Evolutionary conservation across 2,329 filamentous ascomycete species (phyloP).

Genomic region (Cylindrodendrum hubeiense): DNA sequence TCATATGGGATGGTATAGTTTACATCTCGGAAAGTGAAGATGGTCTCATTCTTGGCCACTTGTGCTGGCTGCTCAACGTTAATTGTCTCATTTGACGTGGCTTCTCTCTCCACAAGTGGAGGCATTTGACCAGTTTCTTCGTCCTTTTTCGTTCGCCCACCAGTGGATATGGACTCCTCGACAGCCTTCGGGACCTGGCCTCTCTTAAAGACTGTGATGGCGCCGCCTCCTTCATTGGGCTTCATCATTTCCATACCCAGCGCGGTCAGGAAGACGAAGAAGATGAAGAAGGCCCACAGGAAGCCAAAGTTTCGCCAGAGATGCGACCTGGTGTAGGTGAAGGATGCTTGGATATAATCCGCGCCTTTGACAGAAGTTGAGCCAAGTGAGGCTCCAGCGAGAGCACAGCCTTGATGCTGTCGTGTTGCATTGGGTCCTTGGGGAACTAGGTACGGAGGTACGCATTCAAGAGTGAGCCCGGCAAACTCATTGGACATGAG

Average conservation of each 20-base stretch:
- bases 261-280: slow-evolving; percentile 80
- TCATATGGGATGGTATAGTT: slow-evolving; percentile 67
- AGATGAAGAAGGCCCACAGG: slow-evolving; percentile 78
- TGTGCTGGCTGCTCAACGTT: slow-evolving; percentile 45
- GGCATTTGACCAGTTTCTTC: slow-evolving; percentile 57
- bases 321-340: slow-evolving; percentile 67
- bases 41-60: slow-evolving; percentile 71
- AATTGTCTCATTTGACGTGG: background rate
- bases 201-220: slow-evolving; percentile 72
- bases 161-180: slow-evolving; percentile 67
- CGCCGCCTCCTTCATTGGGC: slow-evolving; percentile 69
- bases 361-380: slow-evolving; percentile 63
- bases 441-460: slow-evolving; percentile 69
- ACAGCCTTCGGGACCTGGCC: slow-evolving; percentile 72
- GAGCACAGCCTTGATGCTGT: slow-evolving; percentile 66
- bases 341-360: slow-evolving; percentile 65
- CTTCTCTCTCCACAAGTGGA: slow-evolving; percentile 44
- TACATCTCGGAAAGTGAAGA: slow-evolving; percentile 66
- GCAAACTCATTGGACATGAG: slow-evolving; percentile 75
- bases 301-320: slow-evolving; percentile 85
- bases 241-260: slow-evolving; percentile 76
- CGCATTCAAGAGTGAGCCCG: slow-evolving; percentile 68
- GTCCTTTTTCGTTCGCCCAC: slow-evolving; percentile 56
- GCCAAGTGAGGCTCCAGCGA: slow-evolving; percentile 61
- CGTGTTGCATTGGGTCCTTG: slow-evolving; percentile 48